phyloP scores from a whole-genome alignment of 164 flowering plant species.

The Saururus chinensis region DNA sequence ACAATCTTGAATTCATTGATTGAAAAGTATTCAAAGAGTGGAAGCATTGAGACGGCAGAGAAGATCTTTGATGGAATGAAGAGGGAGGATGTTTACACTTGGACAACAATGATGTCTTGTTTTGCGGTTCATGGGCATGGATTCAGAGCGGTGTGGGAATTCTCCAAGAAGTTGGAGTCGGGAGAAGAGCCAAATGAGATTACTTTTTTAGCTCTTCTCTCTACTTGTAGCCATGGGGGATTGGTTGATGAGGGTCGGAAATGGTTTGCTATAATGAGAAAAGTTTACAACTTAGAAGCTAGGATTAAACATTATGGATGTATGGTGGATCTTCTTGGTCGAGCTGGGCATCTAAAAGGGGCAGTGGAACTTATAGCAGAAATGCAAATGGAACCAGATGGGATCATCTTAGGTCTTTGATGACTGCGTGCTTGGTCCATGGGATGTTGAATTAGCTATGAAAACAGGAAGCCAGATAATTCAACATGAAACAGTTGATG shows the following conservation, averaged over 20 bases:
- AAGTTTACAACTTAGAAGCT: neutral
- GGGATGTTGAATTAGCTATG: neutral
- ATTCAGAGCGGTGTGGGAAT: neutral
- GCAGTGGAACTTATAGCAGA: neutral
- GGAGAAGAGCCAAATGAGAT: neutral
- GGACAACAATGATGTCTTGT: slow-evolving; percentile 27
- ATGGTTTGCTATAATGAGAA: neutral
- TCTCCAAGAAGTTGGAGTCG: neutral
- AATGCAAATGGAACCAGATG: neutral
- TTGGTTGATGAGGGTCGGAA: neutral
- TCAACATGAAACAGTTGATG: neutral
- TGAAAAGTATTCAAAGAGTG: slow-evolving; percentile 33
- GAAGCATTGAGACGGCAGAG: slow-evolving; percentile 23
- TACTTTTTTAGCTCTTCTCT: neutral
- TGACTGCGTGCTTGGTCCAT: neutral
- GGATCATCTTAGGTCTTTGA: neutral
- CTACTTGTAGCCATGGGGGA: neutral
- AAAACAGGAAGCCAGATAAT: neutral
- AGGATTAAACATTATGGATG: slow-evolving; percentile 1
- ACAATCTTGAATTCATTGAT: slow-evolving; percentile 22
- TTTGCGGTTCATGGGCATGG: too few species aligned
- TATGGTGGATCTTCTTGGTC: slow-evolving; percentile 1
- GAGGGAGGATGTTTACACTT: slow-evolving; percentile 19
- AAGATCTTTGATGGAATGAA: slow-evolving; percentile 18
- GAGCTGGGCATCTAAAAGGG: neutral